Evolutionary conservation across 1,284 basidiomycete species (phyloP), one percentile per base, ranked within the genome.

Genomic region (Cutaneotrichosporon curvatum): DNA sequence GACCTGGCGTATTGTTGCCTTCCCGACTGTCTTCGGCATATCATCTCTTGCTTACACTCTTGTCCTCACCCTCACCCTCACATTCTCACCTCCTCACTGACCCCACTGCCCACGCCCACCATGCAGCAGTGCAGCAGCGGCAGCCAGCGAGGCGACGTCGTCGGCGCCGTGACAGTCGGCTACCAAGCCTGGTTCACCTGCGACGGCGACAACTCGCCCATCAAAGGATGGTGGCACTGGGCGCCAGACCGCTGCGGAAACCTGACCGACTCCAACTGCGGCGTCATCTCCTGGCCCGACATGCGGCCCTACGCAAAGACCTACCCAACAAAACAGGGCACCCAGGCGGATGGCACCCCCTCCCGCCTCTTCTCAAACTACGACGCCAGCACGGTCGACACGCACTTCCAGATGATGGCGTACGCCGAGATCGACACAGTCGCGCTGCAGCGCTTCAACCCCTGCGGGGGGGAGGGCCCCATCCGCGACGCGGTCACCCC

Each of bases 391-490:
- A 51, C 48, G 5, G 31, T 50, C 16, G 37, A 47, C 40, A 43
- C 31, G 20, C 53, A 54, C 34, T 54, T 54, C 31, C 28, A 37
- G 21, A 48, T 45, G 48, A 54, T 54, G 48, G 32, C 37, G 21
- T 40, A 43, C 15, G 53, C 48, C 14, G 46, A 21, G 11, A 51
- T 54, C 46, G 46, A 48, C 48, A 50, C 53, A 16, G 53, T 43
- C 12, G 53, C 53, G n/a, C 47, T 54, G 30, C 53, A 54, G 48
- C 48, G 53, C 37, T 54, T 54, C 53, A 50, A 51, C 37, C 53
- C 53, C 6, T 39, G 35, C 19, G 46, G 49, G 5, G 46, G 40
- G 19, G 53, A 54, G 38, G 53, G 53, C 3, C 53, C 53, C 2
- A 39, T 50, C 11, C 53, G 53, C 34, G 41, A 54, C 37, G 48